Percentiles rank a stretch among this genome's conserved stretches.
phyloP scores from a whole-genome alignment of 192 early-diverging fungal genomes.

The Podila clonocystis region DNA sequence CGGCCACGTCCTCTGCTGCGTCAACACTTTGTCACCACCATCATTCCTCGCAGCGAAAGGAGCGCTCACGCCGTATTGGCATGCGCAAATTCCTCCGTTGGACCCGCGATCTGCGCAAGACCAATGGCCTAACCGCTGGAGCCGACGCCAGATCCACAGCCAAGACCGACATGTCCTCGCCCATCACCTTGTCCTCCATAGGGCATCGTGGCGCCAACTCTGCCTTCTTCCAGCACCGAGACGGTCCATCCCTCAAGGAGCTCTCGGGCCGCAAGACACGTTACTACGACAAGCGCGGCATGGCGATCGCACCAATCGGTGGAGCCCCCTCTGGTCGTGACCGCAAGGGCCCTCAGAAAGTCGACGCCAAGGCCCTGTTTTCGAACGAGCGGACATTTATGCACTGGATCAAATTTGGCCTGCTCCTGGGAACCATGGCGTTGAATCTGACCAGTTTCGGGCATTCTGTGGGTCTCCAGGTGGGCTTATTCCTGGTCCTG shows the following conservation, averaged over 20 bases:
- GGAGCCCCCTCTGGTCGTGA: neutral
- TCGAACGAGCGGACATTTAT: conserved; percentile 92
- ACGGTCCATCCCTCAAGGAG: conserved; percentile 7
- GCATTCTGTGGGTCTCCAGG: conserved; percentile 1
- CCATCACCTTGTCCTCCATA: neutral
- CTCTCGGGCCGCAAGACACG: conserved; percentile 4
- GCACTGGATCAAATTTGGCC: conserved; percentile 80
- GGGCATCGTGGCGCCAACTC: neutral
- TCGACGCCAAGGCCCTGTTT: conserved; percentile 82
- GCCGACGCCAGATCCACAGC: too few species aligned
- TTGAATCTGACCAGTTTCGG: conserved; percentile 78
- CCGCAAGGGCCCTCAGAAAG: conserved; percentile 9
- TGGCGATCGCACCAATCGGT: neutral
- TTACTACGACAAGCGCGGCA: conserved; percentile 4
- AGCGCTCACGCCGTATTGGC: neutral
- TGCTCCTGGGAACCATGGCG: conserved; percentile 70
- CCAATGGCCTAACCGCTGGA: neutral
- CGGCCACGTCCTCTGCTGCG: neutral
- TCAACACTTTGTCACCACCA: conserved; percentile 14
- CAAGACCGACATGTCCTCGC: too few species aligned
- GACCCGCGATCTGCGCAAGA: neutral
- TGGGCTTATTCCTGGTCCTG: conserved; percentile 28
- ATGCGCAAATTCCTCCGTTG: neutral
- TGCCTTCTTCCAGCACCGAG: neutral
- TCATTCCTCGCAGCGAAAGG: neutral